Evolutionary conservation across 2,329 filamentous ascomycete genomes (phyloP).

Genomic region (Byssoonygena ceratinophila): DNA sequence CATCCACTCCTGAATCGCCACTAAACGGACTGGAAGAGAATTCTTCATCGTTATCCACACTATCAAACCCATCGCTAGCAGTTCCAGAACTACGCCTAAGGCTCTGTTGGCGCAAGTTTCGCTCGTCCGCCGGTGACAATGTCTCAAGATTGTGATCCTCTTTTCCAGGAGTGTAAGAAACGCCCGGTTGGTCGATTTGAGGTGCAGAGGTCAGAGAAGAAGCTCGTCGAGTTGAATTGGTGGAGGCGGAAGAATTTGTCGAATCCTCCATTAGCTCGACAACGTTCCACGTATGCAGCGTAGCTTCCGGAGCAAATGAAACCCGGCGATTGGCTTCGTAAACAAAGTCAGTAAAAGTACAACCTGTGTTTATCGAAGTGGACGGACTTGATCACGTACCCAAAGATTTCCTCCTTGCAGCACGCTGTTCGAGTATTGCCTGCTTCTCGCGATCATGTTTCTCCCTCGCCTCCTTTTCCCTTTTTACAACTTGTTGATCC

Average conservation of each 20-base stretch:
- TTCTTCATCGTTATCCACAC: constrained; percentile 55
- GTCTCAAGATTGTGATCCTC: constrained; percentile 9
- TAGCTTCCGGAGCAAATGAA: constrained; percentile 94
- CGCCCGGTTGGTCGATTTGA: neutral
- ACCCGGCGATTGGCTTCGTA: constrained; percentile 68
- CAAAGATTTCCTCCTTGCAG: constrained; percentile 82
- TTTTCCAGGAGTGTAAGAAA: constrained; percentile 32
- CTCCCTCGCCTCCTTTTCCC: constrained; percentile 59
- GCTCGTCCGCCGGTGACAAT: constrained; percentile 4
- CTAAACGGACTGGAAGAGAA: constrained; percentile 73
- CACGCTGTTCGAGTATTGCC: constrained; percentile 59
- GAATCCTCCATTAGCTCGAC: constrained; percentile 82
- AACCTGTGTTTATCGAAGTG: neutral
- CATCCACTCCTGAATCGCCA: constrained; percentile 42
- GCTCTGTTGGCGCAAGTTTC: neutral
- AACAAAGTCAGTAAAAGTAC: neutral
- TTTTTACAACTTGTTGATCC: constrained; percentile 57
- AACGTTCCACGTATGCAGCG: constrained; percentile 92
- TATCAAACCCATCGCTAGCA: constrained; percentile 52
- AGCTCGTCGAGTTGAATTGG: constrained; percentile 62
- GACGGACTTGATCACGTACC: constrained; percentile 35
- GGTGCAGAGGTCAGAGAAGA: constrained; percentile 50
- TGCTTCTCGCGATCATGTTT: constrained; percentile 46
- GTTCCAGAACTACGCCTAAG: neutral
- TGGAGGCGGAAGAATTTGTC: constrained; percentile 62